These are phyloP conservation scores for Rutidosis leptorrhynchoides DNA, from an alignment of 129 eudicot species.

Conservation along the genomic window DNA sequence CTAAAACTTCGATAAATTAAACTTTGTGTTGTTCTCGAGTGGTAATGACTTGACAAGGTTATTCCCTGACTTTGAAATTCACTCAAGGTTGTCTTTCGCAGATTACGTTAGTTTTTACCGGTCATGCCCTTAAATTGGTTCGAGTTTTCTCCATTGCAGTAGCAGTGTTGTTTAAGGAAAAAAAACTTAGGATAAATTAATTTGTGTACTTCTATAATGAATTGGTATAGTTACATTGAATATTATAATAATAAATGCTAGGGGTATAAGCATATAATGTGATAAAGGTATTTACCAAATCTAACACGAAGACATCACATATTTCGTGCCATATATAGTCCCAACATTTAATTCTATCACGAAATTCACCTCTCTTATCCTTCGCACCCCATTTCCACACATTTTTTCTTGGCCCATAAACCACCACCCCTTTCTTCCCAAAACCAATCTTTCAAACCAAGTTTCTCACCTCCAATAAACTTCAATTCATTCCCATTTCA, in stretches of 20 bases:
- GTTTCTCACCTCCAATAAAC: conserved; percentile 40
- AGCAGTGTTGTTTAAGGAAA: no score
- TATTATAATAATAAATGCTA: no score
- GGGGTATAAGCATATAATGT: not conserved
- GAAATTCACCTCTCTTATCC: conserved; percentile 30
- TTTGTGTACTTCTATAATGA: no score
- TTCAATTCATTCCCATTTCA: conserved; percentile 2
- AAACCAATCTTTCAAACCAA: conserved; percentile 35
- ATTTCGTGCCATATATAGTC: not conserved
- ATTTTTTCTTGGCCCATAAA: conserved; percentile 47
- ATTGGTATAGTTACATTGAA: not conserved
- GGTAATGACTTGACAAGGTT: no score
- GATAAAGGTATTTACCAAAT: conserved; percentile 3
- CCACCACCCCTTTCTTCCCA: conserved; percentile 42
- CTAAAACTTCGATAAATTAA: not conserved
- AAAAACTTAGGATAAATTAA: no score
- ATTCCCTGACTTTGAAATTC: no score
- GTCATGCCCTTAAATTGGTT: no score
- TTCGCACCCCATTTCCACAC: conserved; percentile 46
- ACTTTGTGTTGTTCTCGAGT: no score
- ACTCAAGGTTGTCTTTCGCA: no score
- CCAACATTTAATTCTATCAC: conserved; percentile 30
- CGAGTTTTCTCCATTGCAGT: no score
- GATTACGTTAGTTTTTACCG: no score
- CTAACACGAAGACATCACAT: not conserved